Evolutionary conservation across 176 grass and related monocot species (phyloP), one percentile per base, ranked within the genome.

Genomic region (Oryza punctata): DNA sequence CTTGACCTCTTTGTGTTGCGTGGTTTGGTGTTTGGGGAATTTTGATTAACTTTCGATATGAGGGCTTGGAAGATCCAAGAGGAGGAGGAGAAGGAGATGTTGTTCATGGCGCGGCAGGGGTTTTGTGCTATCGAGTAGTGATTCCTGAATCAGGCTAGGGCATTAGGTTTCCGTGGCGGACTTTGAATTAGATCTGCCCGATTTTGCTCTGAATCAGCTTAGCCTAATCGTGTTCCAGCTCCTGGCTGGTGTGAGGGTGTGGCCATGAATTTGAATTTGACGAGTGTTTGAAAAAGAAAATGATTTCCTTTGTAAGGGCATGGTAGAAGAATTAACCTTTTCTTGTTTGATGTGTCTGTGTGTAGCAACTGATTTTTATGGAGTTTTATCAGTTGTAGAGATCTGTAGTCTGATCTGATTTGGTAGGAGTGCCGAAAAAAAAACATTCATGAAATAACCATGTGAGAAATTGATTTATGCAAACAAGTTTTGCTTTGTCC

Each of bases 111-210:
- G 15, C 23, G 24, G 7, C 23, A 26, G 44, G 57, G 52, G 52
- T 5, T 35, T 25, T 78, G 24, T 65, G 60, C 9, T 45, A 43
- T 19, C 2, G 30, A n/a, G 61, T 66, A 25, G 25, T 2, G 23
- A 61, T 61, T 61, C 21, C 70, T 24, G 30, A 35, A 37, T 46
- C 47, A 60, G 35, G 29, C n/a, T 33, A 10, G 14, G 14, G 0
- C 16, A 11, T 1, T 5, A 13, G 60, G 15, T 32, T 4, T 11
- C 19, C 4, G 12, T 6, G 18, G 12, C 70, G 6, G 68, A 46
- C 10, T 89, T 4, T 21, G 33, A 0, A 3, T 23, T 75, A 21
- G 87, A 89, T 89, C 87, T 89, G 77, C 2, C 15, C 28, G 0
- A 10, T 63, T 29, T 14, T 3, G n/a, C 10, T 23, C 57, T 24